Conservation (phyloP, 768 basidiomycete genomes). For the Psilocybe cyanescens region DNA sequence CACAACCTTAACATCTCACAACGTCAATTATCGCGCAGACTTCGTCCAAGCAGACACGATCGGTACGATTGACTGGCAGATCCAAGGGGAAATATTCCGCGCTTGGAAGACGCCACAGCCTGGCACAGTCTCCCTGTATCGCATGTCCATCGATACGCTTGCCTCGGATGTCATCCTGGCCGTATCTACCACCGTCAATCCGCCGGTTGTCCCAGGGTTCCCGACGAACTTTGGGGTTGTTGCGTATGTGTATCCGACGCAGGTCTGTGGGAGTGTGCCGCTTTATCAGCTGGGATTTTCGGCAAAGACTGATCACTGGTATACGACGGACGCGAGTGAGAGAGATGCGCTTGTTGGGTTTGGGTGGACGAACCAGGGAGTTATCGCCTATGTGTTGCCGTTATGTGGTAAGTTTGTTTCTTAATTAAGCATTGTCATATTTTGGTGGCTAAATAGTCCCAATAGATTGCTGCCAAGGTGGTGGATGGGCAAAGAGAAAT, state of each 20-base stretch:
- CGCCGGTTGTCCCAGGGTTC: background rate
- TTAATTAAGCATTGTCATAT: too few species aligned
- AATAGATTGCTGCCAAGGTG: too few species aligned
- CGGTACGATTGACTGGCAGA: background rate
- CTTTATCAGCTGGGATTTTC: background rate
- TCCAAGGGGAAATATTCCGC: background rate
- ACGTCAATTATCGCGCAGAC: background rate
- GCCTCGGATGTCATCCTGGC: background rate
- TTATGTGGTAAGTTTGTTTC: background rate
- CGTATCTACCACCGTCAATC: background rate
- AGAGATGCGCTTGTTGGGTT: background rate
- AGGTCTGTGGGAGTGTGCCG: slow-evolving; percentile 15
- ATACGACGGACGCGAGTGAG: slow-evolving; percentile 4
- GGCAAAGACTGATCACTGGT: slow-evolving; percentile 8
- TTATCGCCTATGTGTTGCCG: slow-evolving; percentile 11
- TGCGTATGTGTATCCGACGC: slow-evolving; percentile 14
- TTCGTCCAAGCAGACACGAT: background rate
- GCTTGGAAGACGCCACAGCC: background rate
- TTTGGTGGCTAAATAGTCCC: too few species aligned
- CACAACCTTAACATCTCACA: background rate
- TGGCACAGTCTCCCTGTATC: slow-evolving; percentile 2
- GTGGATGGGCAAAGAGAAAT: too few species aligned
- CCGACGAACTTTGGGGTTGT: background rate
- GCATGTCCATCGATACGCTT: background rate
- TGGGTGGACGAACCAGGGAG: background rate